Percentiles rank a stretch among this genome's conserved stretches.
These are phyloP conservation scores for Camellia oleifera DNA, from an alignment of 179 eudicot genomes.

Conservation along the genomic window DNA sequence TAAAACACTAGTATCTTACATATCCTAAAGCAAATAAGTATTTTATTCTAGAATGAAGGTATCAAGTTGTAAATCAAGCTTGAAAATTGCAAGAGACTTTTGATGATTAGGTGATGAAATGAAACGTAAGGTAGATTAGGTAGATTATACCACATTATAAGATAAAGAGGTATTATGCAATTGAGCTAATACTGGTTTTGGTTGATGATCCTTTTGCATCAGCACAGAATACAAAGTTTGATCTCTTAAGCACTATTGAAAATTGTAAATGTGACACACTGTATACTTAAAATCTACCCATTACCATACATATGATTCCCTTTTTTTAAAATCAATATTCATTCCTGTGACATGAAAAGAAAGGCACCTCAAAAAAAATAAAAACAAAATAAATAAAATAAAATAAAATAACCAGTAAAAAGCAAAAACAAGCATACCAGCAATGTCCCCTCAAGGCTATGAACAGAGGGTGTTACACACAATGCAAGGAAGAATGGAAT, in stretches of 20 bases:
- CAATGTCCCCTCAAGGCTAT: slow-evolving; percentile 89
- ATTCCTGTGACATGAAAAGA: background rate
- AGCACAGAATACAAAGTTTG: background rate
- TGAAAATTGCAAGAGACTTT: background rate
- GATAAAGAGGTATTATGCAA: background rate
- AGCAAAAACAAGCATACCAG: slow-evolving; percentile 51
- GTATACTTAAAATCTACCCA: background rate
- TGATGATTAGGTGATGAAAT: too few species aligned
- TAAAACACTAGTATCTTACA: background rate
- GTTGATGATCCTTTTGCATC: background rate
- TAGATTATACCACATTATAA: background rate
- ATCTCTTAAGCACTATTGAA: background rate
- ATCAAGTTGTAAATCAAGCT: background rate
- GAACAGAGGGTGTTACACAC: slow-evolving; percentile 69
- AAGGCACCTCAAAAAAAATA: too few species aligned
- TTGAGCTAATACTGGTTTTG: background rate
- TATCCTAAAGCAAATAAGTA: background rate
- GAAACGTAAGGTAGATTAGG: too few species aligned
- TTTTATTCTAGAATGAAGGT: slow-evolving; percentile 7
- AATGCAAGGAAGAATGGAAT: slow-evolving; percentile 76
- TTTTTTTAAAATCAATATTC: background rate
- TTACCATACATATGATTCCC: too few species aligned
- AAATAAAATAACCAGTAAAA: background rate
- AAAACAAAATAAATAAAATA: background rate
- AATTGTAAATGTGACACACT: background rate